Conservation (phyloP, 2,329 filamentous ascomycete species). For the Penicillium sp. region DNA sequence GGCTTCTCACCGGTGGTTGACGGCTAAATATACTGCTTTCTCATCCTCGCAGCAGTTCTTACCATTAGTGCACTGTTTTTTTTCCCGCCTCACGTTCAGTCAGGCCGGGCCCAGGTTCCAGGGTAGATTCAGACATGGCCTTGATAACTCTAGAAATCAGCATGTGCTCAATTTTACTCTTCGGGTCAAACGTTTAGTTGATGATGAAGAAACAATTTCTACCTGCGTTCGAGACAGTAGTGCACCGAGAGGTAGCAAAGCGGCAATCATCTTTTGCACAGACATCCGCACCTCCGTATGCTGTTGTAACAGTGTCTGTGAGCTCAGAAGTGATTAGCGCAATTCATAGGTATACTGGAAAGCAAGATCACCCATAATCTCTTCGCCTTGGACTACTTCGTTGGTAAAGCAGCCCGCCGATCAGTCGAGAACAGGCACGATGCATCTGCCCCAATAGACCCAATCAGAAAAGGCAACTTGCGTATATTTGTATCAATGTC, state of each 20-base stretch:
- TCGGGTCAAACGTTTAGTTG: background rate
- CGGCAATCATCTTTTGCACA: background rate
- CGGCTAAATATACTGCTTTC: background rate
- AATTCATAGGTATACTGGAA: background rate
- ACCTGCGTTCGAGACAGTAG: background rate
- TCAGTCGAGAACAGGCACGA: background rate
- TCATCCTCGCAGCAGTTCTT: background rate
- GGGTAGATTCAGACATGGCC: background rate
- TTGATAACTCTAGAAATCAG: background rate
- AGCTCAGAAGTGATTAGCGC: background rate
- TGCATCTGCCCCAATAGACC: too few species aligned
- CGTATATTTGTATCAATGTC: too few species aligned
- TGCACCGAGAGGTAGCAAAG: background rate
- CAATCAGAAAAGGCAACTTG: too few species aligned
- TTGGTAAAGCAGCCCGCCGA: background rate
- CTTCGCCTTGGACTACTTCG: background rate
- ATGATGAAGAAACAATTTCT: background rate
- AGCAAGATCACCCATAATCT: background rate
- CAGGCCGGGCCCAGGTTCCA: too few species aligned
- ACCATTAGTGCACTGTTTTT: background rate
- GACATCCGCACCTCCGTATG: background rate
- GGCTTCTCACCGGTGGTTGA: background rate
- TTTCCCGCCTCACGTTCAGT: background rate
- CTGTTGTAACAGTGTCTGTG: background rate
- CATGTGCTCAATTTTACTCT: background rate